These are phyloP conservation scores for Saturnispora serradocipensis DNA, from an alignment of 805 yeast species.

Conservation along the genomic window DNA sequence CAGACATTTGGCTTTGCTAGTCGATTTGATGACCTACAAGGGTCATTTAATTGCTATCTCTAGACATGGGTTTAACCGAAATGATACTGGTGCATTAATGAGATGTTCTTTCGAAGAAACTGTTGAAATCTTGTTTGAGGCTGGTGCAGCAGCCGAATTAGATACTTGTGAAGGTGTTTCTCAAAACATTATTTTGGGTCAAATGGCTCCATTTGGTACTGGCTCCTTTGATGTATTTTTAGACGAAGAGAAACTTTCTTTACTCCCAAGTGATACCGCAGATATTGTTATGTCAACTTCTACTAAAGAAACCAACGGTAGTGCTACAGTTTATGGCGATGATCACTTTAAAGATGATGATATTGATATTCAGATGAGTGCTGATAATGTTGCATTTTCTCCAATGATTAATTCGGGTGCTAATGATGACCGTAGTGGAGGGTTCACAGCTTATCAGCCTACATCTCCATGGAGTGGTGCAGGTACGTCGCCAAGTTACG, in stretches of 20 bases:
- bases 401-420: constrained; percentile 86
- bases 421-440: constrained; percentile 66
- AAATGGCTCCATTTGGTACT: constrained; percentile 97
- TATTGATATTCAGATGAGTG: constrained; percentile 34
- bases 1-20: constrained; percentile 95
- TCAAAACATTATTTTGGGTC: constrained; percentile 95
- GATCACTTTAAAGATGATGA: constrained; percentile 57
- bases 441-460: constrained; percentile 54
- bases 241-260: constrained; percentile 76
- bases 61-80: constrained; percentile 98
- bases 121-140: constrained; percentile 93
- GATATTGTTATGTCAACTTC: constrained; percentile 33
- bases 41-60: constrained; percentile 98
- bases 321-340: constrained; percentile 84
- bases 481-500: constrained; percentile 37
- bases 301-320: constrained; percentile 52
- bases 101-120: constrained; percentile 99
- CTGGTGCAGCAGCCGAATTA: constrained; percentile 95
- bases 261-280: constrained; percentile 43
- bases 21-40: constrained; percentile 96
- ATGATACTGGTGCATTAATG: constrained; percentile 98
- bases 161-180: constrained; percentile 99
- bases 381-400: constrained; percentile 73
- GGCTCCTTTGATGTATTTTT: constrained; percentile 95
- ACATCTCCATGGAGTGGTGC: constrained; percentile 47